Evolutionary conservation across 306 rosid species (phyloP), one percentile per base, ranked within the genome.

Genomic region (Acacia confusa): DNA sequence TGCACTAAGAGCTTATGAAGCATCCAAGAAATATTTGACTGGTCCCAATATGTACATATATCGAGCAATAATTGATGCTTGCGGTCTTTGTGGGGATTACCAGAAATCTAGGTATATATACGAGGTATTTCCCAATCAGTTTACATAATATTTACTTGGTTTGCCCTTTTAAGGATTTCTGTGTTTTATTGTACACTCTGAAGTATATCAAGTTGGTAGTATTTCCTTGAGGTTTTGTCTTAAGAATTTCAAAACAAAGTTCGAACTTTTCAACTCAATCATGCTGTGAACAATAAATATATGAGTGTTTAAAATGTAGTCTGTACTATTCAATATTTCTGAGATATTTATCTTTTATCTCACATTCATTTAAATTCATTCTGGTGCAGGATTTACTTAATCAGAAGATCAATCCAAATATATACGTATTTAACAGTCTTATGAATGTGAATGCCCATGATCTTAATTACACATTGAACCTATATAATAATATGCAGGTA

Each of bases 361-460:
- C 65, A 32, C 70, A 78, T 84, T 84, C 84, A 64, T 65, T 68
- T 65, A 70, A n/a, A 53, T 60, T 70, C 38, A 60, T 77, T 82
- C 74, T 82, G 80, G 79, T 77, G 87, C 94, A 95, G 99, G 99
- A 95, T 67, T 81, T 93, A 89, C 89, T 86, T 66, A 89, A 66
- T 78, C 92, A 93, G 90, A 90, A 93, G 85, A 88, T 93, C 78
- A 87, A 86, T 83, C 97, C 99, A 11, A 95, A 95, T 85, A 88
- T 89, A 50, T 95, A 90, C 47, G 95, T 95, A 53, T 88, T 91
- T 88, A 95, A 95, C 94, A 93, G 99, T 88, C 94, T 95, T 83
- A 95, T 95, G 99, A 95, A 95, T 63, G 97, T 85, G 84, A 95
- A 95, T 50, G 85, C 97, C 78, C 91, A 77, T 83, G 97, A 95